These are phyloP conservation scores for Quercus mongolica DNA, from an alignment of 306 rosid genomes.

Conservation along the genomic window DNA sequence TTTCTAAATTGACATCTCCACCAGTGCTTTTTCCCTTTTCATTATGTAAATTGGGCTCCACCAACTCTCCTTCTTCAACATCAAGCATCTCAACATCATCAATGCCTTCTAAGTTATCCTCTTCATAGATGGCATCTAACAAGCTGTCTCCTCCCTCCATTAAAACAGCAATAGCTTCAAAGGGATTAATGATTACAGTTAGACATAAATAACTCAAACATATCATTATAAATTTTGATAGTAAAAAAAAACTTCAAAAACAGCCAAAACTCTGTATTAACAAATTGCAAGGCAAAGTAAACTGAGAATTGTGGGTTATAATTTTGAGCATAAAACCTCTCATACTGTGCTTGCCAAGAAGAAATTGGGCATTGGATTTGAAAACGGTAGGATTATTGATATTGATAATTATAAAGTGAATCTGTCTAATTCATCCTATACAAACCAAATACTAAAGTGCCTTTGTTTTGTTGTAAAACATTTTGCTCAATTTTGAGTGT, in stretches of 20 bases:
- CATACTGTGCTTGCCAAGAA: too few relatives aligned
- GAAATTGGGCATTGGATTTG: too few relatives aligned
- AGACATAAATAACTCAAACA: not conserved
- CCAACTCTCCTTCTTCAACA: slow-evolving; percentile 81
- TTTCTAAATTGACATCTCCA: slow-evolving; percentile 19
- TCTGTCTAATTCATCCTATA: too few relatives aligned
- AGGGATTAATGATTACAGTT: not conserved
- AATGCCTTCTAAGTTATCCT: slow-evolving; percentile 32
- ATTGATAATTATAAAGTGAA: too few relatives aligned
- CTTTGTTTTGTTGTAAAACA: too few relatives aligned
- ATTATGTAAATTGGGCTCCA: slow-evolving; percentile 31
- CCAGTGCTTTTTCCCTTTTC: slow-evolving; percentile 26
- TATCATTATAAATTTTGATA: not conserved
- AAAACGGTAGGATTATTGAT: too few relatives aligned
- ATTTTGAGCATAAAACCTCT: too few relatives aligned
- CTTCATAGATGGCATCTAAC: slow-evolving; percentile 61
- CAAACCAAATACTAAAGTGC: too few relatives aligned
- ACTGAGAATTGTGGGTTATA: too few relatives aligned
- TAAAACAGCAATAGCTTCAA: not conserved
- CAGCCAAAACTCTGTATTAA: not conserved
- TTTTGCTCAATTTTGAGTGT: too few relatives aligned
- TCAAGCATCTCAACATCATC: slow-evolving; percentile 81
- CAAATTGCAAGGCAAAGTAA: too few relatives aligned
- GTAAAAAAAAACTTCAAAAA: not conserved
- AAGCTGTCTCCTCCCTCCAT: slow-evolving; percentile 70